phyloP scores from a whole-genome alignment of 768 basidiomycete genomes.

The Neoboletus brunneissimus region DNA sequence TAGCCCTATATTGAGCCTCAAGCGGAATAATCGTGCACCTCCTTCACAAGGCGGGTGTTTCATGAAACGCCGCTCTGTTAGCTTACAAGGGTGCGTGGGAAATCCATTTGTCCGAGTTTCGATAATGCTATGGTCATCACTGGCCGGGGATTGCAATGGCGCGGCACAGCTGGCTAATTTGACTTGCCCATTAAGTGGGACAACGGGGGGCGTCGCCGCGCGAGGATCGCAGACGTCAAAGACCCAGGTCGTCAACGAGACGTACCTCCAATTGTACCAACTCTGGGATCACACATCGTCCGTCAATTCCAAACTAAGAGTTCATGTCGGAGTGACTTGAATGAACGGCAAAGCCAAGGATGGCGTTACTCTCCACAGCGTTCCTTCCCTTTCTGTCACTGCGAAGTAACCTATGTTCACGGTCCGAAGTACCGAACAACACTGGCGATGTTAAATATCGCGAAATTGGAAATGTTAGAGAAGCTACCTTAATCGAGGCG shows the following conservation, averaged over 20 bases:
- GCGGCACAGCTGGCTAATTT: not conserved
- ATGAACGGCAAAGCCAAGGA: not conserved
- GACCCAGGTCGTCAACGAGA: not conserved
- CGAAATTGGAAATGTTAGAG: not conserved
- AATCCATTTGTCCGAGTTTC: not conserved
- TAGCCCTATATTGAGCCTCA: not conserved
- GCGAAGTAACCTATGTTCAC: not conserved
- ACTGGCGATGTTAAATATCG: not conserved
- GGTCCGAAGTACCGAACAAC: not conserved
- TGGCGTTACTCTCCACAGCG: not conserved
- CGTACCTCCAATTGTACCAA: not conserved
- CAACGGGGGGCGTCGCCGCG: not conserved
- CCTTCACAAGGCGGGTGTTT: slow-evolving; percentile 6
- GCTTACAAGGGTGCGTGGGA: slow-evolving; percentile 3
- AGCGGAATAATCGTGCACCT: not conserved
- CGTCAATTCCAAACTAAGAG: not conserved
- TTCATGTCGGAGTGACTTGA: not conserved
- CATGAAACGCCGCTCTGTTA: not conserved
- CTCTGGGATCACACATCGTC: not conserved
- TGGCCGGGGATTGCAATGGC: not conserved
- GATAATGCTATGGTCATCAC: not conserved
- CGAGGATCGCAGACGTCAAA: not conserved
- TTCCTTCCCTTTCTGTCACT: not conserved
- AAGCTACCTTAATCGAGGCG: not conserved
- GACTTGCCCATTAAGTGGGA: not conserved